Base-by-base conservation (phyloP, 306 rosid species). In the Vigna unguiculata region DNA sequence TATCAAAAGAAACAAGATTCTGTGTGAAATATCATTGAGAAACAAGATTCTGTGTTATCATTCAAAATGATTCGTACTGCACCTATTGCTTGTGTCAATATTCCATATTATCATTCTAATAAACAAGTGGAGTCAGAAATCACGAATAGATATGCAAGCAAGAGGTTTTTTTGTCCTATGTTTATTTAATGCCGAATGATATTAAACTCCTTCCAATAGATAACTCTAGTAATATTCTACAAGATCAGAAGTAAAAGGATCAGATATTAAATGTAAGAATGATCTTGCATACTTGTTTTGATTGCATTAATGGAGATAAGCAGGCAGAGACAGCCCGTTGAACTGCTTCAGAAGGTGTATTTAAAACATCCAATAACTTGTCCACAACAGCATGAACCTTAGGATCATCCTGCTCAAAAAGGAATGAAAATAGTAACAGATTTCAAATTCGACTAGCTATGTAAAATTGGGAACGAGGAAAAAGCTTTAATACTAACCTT, bases 341-440 rank as follows among this genome's bases (percentile, higher is more conserved):
- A 86, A 95, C 98, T 84, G 97, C 94, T 86, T 95, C 97, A 32
- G 99, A 92, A 34, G 99, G 99, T 77, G 99, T 95, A 75, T 92
- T 95, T 64, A 95, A 59, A 53, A 92, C 99, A 80, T 95, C 99
- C 90, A 95, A 85, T 84, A 95, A 83, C 78, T 95, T 95, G 49
- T 95, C 99, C 72, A 95, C 95, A 72, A 92, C 99, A 69, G 96
- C 69, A 69, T 90, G 91, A 72, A 95, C 97, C 86, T 90, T 95
- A 40, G 97, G 96, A 80, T 95, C 99, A 71, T 92, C 93, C 99
- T 95, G 91, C 69, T 77, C 76, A 48, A 51, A 58, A 28, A 84
- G 47, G 61, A 76, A 75, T 43, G 61, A 12, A 63, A 60, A 67
- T 36, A 58, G 28, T 58, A 58, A 17, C 14, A 60, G 47, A 20